Percentiles rank a stretch among this genome's conserved stretches.
Evolutionary conservation across 2,329 filamentous ascomycete species (phyloP).

Genomic region (Beauveria brongniartii): DNA sequence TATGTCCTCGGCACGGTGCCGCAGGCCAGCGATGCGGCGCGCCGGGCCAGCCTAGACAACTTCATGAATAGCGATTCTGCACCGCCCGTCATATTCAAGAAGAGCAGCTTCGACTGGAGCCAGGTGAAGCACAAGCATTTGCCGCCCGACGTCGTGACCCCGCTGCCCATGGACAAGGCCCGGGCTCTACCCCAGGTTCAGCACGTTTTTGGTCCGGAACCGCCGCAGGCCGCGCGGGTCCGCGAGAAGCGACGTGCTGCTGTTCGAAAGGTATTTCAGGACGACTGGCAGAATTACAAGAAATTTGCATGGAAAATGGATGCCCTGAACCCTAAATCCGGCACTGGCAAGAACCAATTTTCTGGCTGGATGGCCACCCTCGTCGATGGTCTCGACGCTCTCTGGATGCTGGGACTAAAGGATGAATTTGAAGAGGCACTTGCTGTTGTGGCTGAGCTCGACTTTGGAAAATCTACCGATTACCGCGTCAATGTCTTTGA

Average conservation of each 20-base stretch:
- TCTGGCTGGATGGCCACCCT: slow-evolving; percentile 61
- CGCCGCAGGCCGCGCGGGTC: slow-evolving; percentile 15
- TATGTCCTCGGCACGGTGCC: slow-evolving; percentile 1
- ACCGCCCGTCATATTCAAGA: slow-evolving; percentile 11
- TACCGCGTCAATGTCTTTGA: slow-evolving; percentile 57
- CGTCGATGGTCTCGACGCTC: slow-evolving; percentile 60
- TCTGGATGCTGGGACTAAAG: slow-evolving; percentile 64
- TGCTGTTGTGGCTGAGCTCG: slow-evolving; percentile 46
- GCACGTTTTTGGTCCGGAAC: slow-evolving; percentile 24
- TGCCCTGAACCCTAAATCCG: slow-evolving; percentile 51
- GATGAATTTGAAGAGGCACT: slow-evolving; percentile 59
- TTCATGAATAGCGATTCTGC: slow-evolving; percentile 23
- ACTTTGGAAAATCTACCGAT: slow-evolving; percentile 47
- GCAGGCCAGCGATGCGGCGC: background rate
- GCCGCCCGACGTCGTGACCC: slow-evolving; percentile 16
- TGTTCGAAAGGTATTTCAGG: slow-evolving; percentile 27
- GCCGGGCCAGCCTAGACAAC: slow-evolving; percentile 17
- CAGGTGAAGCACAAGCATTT: slow-evolving; percentile 20
- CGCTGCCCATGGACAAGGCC: slow-evolving; percentile 18
- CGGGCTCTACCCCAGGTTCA: slow-evolving; percentile 28
- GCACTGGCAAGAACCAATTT: slow-evolving; percentile 45
- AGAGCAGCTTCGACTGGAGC: slow-evolving; percentile 31
- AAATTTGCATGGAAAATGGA: slow-evolving; percentile 56
- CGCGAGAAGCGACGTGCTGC: slow-evolving; percentile 24
- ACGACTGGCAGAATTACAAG: slow-evolving; percentile 51